These are phyloP conservation scores for Kazachstania africana DNA, from an alignment of 805 yeast species.

Conservation along the genomic window DNA sequence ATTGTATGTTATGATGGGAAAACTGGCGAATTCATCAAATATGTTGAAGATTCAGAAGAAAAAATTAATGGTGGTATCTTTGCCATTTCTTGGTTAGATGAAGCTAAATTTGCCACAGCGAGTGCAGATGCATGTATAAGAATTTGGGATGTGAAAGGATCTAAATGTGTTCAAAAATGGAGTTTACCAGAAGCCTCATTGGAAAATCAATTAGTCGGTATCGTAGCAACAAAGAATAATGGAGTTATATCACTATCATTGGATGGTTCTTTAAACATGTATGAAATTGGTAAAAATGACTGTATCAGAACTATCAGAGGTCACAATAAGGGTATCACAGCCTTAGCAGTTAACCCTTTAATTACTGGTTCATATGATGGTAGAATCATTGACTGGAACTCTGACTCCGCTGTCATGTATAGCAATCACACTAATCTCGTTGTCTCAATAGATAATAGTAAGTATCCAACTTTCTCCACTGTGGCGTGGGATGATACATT, in stretches of 20 bases:
- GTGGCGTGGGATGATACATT: conserved; percentile 86
- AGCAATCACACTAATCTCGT: conserved; percentile 56
- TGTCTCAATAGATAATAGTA: conserved; percentile 33
- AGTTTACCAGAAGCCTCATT: conserved; percentile 31
- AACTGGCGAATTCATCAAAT: conserved; percentile 60
- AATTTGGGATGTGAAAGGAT: conserved; percentile 42
- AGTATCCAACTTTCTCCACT: conserved; percentile 32
- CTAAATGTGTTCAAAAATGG: conserved; percentile 40
- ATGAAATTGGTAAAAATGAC: conserved; percentile 29
- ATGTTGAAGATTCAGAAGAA: conserved; percentile 29
- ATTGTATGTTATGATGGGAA: conserved; percentile 78
- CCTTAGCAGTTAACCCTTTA: conserved; percentile 29
- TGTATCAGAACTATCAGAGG: conserved; percentile 41
- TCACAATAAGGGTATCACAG: conserved; percentile 74
- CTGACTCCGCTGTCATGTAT: conserved; percentile 24
- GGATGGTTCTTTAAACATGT: conserved; percentile 60
- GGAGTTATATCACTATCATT: conserved; percentile 54
- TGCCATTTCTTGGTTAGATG: conserved; percentile 56
- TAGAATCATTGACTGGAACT: conserved; percentile 47
- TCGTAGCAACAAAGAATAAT: conserved; percentile 44
- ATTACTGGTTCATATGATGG: conserved; percentile 81
- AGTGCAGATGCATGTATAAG: conserved; percentile 76
- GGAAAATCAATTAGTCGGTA: conserved; percentile 69
- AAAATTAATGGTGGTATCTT: conserved; percentile 74
- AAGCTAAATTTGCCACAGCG: conserved; percentile 52